phyloP scores from a whole-genome alignment of 2,329 filamentous ascomycete genomes.

The Zasmidium angulare region DNA sequence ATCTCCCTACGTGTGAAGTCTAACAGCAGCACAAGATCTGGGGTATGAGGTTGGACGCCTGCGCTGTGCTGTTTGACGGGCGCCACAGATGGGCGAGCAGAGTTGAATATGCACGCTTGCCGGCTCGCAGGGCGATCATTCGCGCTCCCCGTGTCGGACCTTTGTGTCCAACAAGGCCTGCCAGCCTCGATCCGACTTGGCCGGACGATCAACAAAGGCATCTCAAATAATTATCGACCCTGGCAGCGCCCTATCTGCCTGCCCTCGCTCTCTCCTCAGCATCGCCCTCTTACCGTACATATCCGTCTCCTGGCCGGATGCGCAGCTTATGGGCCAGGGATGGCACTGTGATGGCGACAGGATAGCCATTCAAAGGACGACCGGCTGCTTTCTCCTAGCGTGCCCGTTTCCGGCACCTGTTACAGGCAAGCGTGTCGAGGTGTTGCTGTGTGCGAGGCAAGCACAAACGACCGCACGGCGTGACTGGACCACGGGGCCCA shows the following conservation, averaged over 20 bases:
- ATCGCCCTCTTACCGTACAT: neutral
- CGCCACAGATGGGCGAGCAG: constrained; percentile 9
- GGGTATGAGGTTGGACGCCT: constrained; percentile 8
- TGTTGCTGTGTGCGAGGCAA: constrained; percentile 7
- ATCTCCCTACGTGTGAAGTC: neutral
- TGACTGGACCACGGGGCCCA: constrained; percentile 8
- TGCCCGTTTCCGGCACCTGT: constrained; percentile 11
- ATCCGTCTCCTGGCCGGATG: constrained; percentile 2
- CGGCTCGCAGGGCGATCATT: constrained; percentile 22
- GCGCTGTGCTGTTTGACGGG: constrained; percentile 5
- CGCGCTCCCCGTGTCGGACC: constrained; percentile 13
- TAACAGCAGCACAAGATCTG: neutral
- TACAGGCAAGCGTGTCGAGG: constrained; percentile 13
- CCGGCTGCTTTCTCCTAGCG: constrained; percentile 25
- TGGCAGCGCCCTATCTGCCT: neutral
- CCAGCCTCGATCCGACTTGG: constrained; percentile 14
- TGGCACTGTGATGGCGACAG: neutral
- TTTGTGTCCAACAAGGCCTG: constrained; percentile 10
- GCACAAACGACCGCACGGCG: constrained; percentile 13
- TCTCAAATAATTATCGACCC: neutral
- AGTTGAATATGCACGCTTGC: constrained; percentile 20
- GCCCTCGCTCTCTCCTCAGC: neutral
- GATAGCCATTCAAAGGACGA: constrained; percentile 18
- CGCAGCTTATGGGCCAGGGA: constrained; percentile 1
- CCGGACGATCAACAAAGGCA: constrained; percentile 11